These are phyloP conservation scores for Cubamyces sp. DNA, from an alignment of 768 basidiomycete genomes.

Conservation along the genomic window DNA sequence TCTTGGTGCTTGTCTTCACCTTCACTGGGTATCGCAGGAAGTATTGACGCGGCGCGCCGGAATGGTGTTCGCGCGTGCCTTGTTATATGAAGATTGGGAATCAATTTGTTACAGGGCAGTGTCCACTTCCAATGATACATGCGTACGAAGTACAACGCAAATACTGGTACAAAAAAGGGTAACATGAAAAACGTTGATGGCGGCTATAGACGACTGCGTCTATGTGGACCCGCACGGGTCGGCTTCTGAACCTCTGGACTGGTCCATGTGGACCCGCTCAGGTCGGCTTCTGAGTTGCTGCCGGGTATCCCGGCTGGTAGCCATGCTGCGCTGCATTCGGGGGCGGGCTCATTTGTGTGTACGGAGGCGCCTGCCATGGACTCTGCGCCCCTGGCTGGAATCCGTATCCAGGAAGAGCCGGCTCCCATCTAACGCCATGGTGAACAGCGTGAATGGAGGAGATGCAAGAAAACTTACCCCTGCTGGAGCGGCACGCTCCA, in stretches of 20 bases:
- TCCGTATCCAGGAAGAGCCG: slow-evolving; percentile 30
- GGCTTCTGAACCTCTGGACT: too few species aligned
- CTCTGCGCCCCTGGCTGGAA: slow-evolving; percentile 25
- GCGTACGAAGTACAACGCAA: slow-evolving; percentile 6
- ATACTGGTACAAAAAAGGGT: slow-evolving; percentile 12
- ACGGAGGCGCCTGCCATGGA: slow-evolving; percentile 20
- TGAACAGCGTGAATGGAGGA: slow-evolving; percentile 4
- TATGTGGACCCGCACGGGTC: neutral
- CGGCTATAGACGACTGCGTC: neutral
- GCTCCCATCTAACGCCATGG: slow-evolving; percentile 38
- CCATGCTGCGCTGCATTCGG: slow-evolving; percentile 29
- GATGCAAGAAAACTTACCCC: slow-evolving; percentile 44
- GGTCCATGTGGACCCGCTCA: slow-evolving; percentile 6
- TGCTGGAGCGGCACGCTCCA: slow-evolving; percentile 57
- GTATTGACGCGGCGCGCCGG: slow-evolving; percentile 8
- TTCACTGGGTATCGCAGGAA: slow-evolving; percentile 11
- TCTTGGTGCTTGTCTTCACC: slow-evolving; percentile 26
- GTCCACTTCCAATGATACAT: neutral
- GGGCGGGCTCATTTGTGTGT: slow-evolving; percentile 19
- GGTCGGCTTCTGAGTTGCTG: slow-evolving; percentile 18
- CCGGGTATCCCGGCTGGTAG: slow-evolving; percentile 42
- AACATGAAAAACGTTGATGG: slow-evolving; percentile 4
- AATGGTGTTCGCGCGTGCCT: slow-evolving; percentile 6
- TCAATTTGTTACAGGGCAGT: slow-evolving; percentile 6
- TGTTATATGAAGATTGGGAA: neutral